These are phyloP conservation scores for Adenanthera pavonina DNA, from an alignment of 306 rosid genomes.

Conservation along the genomic window DNA sequence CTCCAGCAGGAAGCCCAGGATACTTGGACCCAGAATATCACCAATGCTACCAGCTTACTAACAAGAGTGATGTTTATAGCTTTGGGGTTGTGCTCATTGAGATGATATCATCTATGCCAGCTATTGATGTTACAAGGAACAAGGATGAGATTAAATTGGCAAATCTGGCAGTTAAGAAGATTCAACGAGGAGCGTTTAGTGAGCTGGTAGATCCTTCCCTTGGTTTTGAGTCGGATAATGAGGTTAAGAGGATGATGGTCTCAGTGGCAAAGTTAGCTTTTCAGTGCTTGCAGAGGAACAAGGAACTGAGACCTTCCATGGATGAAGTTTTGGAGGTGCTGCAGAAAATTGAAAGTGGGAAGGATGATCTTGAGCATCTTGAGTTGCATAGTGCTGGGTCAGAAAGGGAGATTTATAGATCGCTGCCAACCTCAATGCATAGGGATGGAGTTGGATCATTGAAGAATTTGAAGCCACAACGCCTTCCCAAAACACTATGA, in stretches of 20 bases:
- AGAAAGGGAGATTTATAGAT: slow-evolving; percentile 5
- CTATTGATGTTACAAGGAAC: slow-evolving; percentile 62
- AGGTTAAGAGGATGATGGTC: slow-evolving; percentile 51
- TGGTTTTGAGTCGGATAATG: slow-evolving; percentile 59
- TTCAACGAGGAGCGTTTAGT: slow-evolving; percentile 43
- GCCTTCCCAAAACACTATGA: slow-evolving; percentile 53
- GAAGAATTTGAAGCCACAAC: slow-evolving; percentile 33
- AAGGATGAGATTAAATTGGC: slow-evolving; percentile 71
- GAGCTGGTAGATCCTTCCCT: slow-evolving; percentile 65
- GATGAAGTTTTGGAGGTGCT: slow-evolving; percentile 57
- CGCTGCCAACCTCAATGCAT: slow-evolving; percentile 41
- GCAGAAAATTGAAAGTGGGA: slow-evolving; percentile 47
- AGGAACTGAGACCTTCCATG: slow-evolving; percentile 76
- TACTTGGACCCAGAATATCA: slow-evolving; percentile 79
- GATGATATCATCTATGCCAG: slow-evolving; percentile 71
- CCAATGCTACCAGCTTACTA: slow-evolving; percentile 64
- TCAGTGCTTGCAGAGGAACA: slow-evolving; percentile 69
- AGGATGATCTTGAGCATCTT: slow-evolving; percentile 33
- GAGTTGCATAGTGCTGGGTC: slow-evolving; percentile 9
- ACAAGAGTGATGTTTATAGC: slow-evolving; percentile 81
- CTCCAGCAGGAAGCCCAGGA: slow-evolving; percentile 86
- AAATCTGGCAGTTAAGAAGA: slow-evolving; percentile 53
- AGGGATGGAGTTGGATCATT: slow-evolving; percentile 36
- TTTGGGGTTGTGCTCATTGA: slow-evolving; percentile 78
- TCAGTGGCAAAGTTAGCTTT: slow-evolving; percentile 71